Base-by-base conservation (phyloP, 1,284 basidiomycete species). In the Marasmius oreades region DNA sequence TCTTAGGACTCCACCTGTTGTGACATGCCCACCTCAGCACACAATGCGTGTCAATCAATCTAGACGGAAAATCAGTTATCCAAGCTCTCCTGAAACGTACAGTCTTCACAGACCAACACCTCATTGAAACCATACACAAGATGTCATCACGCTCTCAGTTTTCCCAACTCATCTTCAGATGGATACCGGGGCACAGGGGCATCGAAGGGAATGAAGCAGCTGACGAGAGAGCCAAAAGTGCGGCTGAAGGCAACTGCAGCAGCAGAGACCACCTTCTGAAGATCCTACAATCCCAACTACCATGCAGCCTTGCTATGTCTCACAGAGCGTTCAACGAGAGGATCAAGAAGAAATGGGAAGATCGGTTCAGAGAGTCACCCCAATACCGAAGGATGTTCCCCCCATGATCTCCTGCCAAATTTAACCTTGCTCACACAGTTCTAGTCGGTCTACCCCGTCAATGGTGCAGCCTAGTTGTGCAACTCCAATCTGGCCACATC, bases 201-300 rank as follows among this genome's bases (percentile, higher is more conserved):
- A 57, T 67, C 2, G 23, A 51, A n/a, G 63, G 69, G 1, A 70
- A 70, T 36, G 64, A 70, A 48, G 28, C 7, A 36, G 67, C 60
- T 5, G 69, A 72, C 58, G 26, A 45, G 42, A 59, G 59, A 44
- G 70, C 69, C 0, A 70, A 71, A 51, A 42, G 56, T 28, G 67
- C 66, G 33, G 66, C 67, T 2, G 34, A 34, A 36, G 65, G 64
- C 3, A 45, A 51, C 11, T 37, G 56, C 12, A 61, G 50, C 14
- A 10, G 39, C 2, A 24, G 3, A 6, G 18, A 22, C 2, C 12
- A 42, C 4, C 54, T 67, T 11, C 67, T 64, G 7, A 18, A 3
- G 7, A 11, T 58, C 3, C 62, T 70, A 3, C 5, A 53, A n/a
- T 26, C 26, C 11, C 1, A 2, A 5, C 52, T 53, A 24, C 24